Evolutionary conservation across 768 basidiomycete genomes (phyloP).

Genomic region (Hypsizygus marmoreus): DNA sequence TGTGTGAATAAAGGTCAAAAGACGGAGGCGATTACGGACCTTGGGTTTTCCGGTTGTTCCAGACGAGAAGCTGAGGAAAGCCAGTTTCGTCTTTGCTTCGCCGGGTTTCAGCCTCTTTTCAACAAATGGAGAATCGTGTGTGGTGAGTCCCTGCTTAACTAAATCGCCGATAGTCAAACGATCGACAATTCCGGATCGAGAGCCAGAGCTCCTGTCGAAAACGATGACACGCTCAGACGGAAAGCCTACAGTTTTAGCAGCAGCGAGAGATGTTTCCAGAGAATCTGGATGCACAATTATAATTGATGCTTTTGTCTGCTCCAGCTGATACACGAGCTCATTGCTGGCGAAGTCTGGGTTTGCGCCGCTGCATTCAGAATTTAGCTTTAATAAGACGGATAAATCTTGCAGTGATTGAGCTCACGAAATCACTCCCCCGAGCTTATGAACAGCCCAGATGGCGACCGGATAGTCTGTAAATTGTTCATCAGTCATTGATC

Average conservation of each 20-base stretch:
- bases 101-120: constrained; percentile 55
- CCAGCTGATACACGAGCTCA: constrained; percentile 60
- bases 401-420: constrained; percentile 19
- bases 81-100: constrained; percentile 70
- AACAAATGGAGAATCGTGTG: constrained; percentile 34
- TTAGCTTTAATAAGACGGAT: not conserved
- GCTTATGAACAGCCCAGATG: constrained; percentile 56
- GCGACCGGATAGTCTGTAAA: constrained; percentile 53
- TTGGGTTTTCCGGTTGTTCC: constrained; percentile 77
- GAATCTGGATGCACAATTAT: constrained; percentile 50
- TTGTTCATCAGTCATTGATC: not conserved
- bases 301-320: constrained; percentile 47
- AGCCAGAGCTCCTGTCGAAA: constrained; percentile 27
- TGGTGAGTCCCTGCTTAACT: constrained; percentile 47
- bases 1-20: not conserved
- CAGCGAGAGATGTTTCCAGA: constrained; percentile 42
- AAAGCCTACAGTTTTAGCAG: constrained; percentile 39
- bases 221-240: constrained; percentile 44
- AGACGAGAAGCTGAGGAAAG: constrained; percentile 73
- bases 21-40: constrained; percentile 32
- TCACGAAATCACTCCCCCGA: constrained; percentile 61
- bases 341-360: constrained; percentile 57
- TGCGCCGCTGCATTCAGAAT: constrained; percentile 44
- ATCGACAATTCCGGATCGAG: constrained; percentile 3
- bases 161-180: constrained; percentile 46